These are phyloP conservation scores for Jamesozyma spencerorum DNA, from an alignment of 805 yeast species.

Conservation along the genomic window DNA sequence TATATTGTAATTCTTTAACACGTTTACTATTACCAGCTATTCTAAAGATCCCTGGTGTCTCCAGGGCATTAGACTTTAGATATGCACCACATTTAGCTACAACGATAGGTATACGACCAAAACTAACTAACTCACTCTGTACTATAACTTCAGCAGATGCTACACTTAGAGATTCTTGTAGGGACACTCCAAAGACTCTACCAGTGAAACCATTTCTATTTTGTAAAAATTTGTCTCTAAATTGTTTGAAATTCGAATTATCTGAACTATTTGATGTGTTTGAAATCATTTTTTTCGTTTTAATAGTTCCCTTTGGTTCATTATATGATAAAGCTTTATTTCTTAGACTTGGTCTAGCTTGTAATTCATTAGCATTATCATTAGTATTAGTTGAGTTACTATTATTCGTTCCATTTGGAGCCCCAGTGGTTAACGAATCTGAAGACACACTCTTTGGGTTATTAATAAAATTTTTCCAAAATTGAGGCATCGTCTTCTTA, in stretches of 20 bases:
- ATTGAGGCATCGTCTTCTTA: conserved; percentile 14
- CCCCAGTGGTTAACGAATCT: conserved; percentile 15
- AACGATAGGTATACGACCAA: conserved; percentile 83
- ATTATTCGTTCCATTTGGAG: background rate
- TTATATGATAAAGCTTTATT: conserved; percentile 10
- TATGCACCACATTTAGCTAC: conserved; percentile 94
- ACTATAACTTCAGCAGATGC: conserved; percentile 58
- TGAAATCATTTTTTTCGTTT: background rate
- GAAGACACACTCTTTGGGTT: conserved; percentile 29
- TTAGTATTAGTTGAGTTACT: background rate
- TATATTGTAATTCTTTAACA: conserved; percentile 72
- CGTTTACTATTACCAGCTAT: conserved; percentile 88
- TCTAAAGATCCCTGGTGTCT: conserved; percentile 85
- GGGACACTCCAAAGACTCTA: conserved; percentile 69
- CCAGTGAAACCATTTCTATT: conserved; percentile 33
- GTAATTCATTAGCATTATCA: background rate
- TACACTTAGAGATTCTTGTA: conserved; percentile 56
- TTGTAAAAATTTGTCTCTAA: conserved; percentile 33
- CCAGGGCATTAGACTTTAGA: conserved; percentile 66
- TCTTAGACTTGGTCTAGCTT: conserved; percentile 9
- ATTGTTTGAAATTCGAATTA: conserved; percentile 21
- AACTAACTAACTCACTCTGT: conserved; percentile 56
- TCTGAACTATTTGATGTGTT: background rate
- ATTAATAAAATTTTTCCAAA: conserved; percentile 27
- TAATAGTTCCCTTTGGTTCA: background rate